Conservation (phyloP, 192 early-diverging fungal species). For the Backusella luteola region DNA sequence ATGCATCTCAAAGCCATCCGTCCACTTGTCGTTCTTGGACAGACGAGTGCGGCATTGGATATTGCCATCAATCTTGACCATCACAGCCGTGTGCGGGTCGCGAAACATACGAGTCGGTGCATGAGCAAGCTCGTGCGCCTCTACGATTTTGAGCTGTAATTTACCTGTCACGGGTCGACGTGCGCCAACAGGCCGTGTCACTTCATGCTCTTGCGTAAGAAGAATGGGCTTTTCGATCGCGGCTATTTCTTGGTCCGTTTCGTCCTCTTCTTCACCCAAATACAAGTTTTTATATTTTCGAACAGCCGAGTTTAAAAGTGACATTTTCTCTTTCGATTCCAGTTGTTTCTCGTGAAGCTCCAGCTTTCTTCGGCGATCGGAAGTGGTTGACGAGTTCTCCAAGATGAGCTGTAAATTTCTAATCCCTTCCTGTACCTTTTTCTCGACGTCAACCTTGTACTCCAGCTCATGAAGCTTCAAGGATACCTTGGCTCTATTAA, state of each 20-base stretch:
- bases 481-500: constrained; percentile 66
- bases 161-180: constrained; percentile 73
- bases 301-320: constrained; percentile 66
- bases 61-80: constrained; percentile 83
- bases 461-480: constrained; percentile 85
- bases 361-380: constrained; percentile 45
- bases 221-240: background rate
- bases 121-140: constrained; percentile 58
- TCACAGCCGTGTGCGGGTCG: constrained; percentile 65
- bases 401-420: constrained; percentile 16
- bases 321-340: constrained; percentile 75
- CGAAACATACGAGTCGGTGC: constrained; percentile 54
- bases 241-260: background rate
- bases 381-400: constrained; percentile 31
- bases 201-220: background rate
- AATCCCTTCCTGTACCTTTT: constrained; percentile 84
- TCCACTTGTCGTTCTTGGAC: constrained; percentile 64
- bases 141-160: constrained; percentile 62
- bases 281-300: constrained; percentile 86
- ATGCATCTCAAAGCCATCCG: constrained; percentile 82
- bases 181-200: constrained; percentile 49
- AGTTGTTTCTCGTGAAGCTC: constrained; percentile 51
- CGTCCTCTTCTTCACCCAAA: constrained; percentile 62
- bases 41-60: constrained; percentile 71
- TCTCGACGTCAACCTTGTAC: constrained; percentile 91